Conservation (phyloP, 257 asterid genomes). For the Perilla frutescens region DNA sequence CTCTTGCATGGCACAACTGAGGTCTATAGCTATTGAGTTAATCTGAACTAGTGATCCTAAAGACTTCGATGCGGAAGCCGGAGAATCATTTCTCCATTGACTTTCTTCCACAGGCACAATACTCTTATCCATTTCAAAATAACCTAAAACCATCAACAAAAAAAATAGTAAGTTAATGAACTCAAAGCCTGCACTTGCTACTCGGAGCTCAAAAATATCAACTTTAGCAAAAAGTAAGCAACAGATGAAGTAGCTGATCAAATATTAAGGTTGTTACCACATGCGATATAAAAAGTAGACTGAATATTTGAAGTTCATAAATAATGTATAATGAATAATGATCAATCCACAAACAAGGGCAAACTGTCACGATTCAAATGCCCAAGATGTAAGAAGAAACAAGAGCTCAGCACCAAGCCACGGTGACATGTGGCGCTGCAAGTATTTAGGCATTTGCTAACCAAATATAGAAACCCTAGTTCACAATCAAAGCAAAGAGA, state of each 20-base stretch:
- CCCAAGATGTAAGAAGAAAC: not conserved
- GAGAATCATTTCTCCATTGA: conserved; percentile 30
- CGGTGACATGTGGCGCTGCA: conserved; percentile 16
- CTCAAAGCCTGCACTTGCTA: not conserved
- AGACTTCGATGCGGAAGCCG: conserved; percentile 42
- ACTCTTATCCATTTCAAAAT: conserved; percentile 52
- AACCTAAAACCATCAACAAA: conserved; percentile 25
- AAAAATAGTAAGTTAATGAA: conserved; percentile 9
- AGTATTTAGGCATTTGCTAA: not conserved
- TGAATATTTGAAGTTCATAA: conserved; percentile 21
- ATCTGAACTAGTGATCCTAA: conserved; percentile 51
- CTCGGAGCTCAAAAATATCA: not conserved
- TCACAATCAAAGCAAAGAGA: conserved; percentile 32
- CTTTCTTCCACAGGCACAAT: conserved; percentile 43
- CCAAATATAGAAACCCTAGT: conserved; percentile 52
- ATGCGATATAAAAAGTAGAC: conserved; percentile 4
- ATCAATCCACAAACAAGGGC: not conserved
- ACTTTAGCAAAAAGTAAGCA: not conserved
- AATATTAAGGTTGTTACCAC: conserved; percentile 1
- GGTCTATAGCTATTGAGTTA: conserved; percentile 56
- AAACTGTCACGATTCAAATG: not conserved
- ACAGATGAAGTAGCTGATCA: not conserved
- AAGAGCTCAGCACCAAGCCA: conserved; percentile 5
- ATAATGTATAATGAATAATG: not conserved
- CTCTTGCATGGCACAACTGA: conserved; percentile 44